Conservation (phyloP, 768 basidiomycete genomes). For the Mycena vitilis region DNA sequence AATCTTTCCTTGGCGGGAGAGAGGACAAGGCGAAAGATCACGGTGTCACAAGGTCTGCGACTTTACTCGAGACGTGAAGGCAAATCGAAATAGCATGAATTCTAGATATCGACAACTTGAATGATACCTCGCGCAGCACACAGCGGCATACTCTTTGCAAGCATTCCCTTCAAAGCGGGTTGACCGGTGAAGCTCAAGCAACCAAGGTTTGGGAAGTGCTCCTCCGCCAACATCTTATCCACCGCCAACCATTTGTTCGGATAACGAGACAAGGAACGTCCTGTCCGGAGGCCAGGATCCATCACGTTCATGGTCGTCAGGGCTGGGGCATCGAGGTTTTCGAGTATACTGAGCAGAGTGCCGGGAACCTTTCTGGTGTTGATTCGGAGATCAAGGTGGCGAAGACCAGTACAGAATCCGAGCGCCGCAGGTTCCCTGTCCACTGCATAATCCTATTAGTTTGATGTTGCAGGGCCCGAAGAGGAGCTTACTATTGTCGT, state of each 20-base stretch:
- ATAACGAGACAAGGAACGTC: neutral
- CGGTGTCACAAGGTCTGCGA: no score
- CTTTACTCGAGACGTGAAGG: no score
- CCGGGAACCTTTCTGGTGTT: neutral
- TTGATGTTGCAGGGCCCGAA: neutral
- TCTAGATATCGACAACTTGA: neutral
- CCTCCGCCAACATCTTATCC: constrained; percentile 5
- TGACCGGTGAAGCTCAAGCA: constrained; percentile 6
- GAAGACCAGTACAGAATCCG: constrained; percentile 2
- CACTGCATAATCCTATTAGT: neutral
- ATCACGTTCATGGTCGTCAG: constrained; percentile 3
- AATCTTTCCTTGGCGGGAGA: no score
- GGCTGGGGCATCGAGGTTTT: neutral
- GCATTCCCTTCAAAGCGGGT: neutral
- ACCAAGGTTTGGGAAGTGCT: neutral
- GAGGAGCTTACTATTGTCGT: constrained; percentile 13
- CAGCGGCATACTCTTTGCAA: constrained; percentile 1
- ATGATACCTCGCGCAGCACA: constrained; percentile 19
- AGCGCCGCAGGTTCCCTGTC: constrained; percentile 7
- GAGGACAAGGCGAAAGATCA: no score
- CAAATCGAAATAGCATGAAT: no score
- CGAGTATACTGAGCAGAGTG: neutral
- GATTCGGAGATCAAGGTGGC: constrained; percentile 3
- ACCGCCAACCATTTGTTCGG: constrained; percentile 4
- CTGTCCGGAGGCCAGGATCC: neutral